A percentile compares a stretch with the other conserved stretches of the same genome.
Conservation (phyloP, 768 basidiomycete genomes). For the Suillus hirtellus region DNA sequence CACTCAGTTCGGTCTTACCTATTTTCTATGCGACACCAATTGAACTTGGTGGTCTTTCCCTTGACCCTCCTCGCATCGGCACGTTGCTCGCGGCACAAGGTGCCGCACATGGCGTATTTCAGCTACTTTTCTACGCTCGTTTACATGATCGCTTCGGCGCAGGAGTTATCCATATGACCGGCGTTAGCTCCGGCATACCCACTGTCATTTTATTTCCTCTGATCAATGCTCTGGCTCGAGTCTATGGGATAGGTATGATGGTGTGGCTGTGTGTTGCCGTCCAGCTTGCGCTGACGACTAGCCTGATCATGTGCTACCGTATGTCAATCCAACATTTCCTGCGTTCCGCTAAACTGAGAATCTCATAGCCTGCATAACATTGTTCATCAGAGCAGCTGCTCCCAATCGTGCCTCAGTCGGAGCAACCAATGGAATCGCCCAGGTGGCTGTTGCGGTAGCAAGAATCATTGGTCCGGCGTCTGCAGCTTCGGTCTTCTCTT, state of each 20-base stretch:
- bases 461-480: neutral
- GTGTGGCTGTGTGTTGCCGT: conserved; percentile 30
- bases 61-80: conserved; percentile 33
- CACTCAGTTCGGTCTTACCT: conserved; percentile 48
- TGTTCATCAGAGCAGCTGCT: conserved; percentile 9
- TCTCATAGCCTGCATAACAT: neutral
- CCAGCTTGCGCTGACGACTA: conserved; percentile 24
- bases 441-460: neutral
- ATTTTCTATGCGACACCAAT: conserved; percentile 34
- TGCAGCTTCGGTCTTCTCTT: neutral
- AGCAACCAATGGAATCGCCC: neutral
- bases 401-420: neutral
- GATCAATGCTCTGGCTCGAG: conserved; percentile 27
- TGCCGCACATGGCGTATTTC: conserved; percentile 42
- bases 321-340: conserved; percentile 11
- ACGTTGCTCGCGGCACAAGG: conserved; percentile 27
- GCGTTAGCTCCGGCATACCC: conserved; percentile 30
- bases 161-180: conserved; percentile 29
- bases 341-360: neutral
- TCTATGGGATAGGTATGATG: conserved; percentile 19
- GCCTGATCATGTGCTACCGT: conserved; percentile 35
- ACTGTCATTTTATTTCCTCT: conserved; percentile 34
- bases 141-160: conserved; percentile 59
- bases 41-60: conserved; percentile 30
- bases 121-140: conserved; percentile 60